phyloP scores from a whole-genome alignment of 257 asterid species.

The Nicotiana tomentosiformis region DNA sequence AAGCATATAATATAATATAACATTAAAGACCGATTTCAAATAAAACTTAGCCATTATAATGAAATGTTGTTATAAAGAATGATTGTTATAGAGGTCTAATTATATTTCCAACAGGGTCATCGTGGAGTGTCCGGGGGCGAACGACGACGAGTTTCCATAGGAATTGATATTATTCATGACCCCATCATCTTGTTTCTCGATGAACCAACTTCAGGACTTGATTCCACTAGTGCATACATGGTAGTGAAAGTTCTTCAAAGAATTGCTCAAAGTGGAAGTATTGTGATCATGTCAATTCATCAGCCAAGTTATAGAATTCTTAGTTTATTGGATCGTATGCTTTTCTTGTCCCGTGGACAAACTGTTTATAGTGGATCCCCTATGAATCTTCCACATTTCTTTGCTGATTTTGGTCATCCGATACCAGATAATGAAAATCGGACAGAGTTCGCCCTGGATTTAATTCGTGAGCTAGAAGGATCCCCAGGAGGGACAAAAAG shows the following conservation, averaged over 20 bases:
- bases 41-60: too few relatives aligned
- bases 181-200: slow-evolving; percentile 68
- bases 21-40: too few relatives aligned
- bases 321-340: slow-evolving; percentile 52
- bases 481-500: slow-evolving; percentile 62
- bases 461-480: slow-evolving; percentile 71
- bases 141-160: slow-evolving; percentile 73
- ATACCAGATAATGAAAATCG: slow-evolving; percentile 65
- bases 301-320: slow-evolving; percentile 77
- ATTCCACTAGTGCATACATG: slow-evolving; percentile 83
- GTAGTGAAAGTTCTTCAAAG: slow-evolving; percentile 74
- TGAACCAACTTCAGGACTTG: slow-evolving; percentile 81
- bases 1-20: too few relatives aligned
- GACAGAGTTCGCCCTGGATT: slow-evolving; percentile 66
- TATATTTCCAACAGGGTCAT: slow-evolving; percentile 26
- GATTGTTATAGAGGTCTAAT: too few relatives aligned
- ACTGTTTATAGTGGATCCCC: slow-evolving; percentile 81
- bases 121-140: slow-evolving; percentile 66
- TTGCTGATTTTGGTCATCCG: slow-evolving; percentile 70
- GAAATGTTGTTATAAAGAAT: too few relatives aligned
- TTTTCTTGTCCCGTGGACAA: slow-evolving; percentile 64
- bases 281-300: slow-evolving; percentile 76
- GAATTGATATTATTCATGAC: slow-evolving; percentile 79
- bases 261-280: slow-evolving; percentile 78
- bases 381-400: slow-evolving; percentile 36